Conservation (phyloP, 371 early-diverging fungal genomes). For the Zopfochytrium polystomum region DNA sequence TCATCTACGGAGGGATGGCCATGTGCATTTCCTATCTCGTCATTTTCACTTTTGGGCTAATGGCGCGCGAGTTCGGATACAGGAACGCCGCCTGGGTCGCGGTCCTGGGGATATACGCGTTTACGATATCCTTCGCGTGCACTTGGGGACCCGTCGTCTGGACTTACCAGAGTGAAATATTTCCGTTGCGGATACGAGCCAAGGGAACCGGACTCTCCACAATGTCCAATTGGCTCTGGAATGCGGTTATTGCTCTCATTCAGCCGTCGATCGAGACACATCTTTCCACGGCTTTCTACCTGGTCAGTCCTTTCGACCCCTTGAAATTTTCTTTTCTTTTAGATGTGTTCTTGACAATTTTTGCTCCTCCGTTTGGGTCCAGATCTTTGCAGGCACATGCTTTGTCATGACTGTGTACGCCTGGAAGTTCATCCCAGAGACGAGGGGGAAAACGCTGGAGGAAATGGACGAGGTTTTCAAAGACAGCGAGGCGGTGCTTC, state of each 20-base stretch:
- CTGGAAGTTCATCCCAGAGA: too few relatives aligned
- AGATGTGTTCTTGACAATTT: too few relatives aligned
- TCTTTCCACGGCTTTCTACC: too few relatives aligned
- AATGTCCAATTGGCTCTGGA: constrained; percentile 90
- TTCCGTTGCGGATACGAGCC: constrained; percentile 52
- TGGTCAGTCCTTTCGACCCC: too few relatives aligned
- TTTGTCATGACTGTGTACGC: too few relatives aligned
- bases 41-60: constrained; percentile 36
- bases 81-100: constrained; percentile 41
- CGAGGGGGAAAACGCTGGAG: too few relatives aligned
- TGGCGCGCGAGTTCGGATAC: constrained; percentile 9
- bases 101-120: constrained; percentile 35
- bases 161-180: constrained; percentile 86
- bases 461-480: too few relatives aligned
- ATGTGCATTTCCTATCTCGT: constrained; percentile 34
- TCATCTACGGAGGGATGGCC: constrained; percentile 39
- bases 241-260: constrained; percentile 42
- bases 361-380: too few relatives aligned
- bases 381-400: too few relatives aligned
- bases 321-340: too few relatives aligned
- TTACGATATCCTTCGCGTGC: constrained; percentile 64
- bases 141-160: constrained; percentile 93
- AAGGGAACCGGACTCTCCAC: constrained; percentile 83
- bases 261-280: too few relatives aligned
- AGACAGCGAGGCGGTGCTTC: too few relatives aligned